These are phyloP conservation scores for Salvia hispanica DNA, from an alignment of 257 asterid genomes.

Conservation along the genomic window DNA sequence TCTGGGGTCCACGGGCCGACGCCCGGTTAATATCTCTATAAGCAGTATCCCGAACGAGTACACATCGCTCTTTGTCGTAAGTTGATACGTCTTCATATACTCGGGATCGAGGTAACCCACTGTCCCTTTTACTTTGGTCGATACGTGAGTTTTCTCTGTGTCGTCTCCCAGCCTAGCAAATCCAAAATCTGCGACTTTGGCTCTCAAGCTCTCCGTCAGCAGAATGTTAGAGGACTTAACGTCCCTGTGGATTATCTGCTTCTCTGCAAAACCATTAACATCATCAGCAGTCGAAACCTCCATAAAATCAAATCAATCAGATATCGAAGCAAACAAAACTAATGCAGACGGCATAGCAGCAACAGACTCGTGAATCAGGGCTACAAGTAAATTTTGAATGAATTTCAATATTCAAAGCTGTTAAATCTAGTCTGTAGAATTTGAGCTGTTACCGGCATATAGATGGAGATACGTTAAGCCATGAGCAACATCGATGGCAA, in stretches of 20 bases:
- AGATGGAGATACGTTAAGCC: conserved; percentile 93
- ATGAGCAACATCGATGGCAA: conserved; percentile 88
- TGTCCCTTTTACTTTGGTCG: conserved; percentile 95
- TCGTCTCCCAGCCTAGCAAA: conserved; percentile 91
- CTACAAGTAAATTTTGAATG: too few relatives aligned
- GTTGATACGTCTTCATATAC: conserved; percentile 89
- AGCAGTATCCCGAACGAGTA: conserved; percentile 89
- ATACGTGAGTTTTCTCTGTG: conserved; percentile 72
- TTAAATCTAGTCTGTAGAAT: conserved; percentile 19
- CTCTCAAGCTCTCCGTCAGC: conserved; percentile 85
- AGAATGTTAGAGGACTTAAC: conserved; percentile 95
- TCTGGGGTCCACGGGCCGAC: conserved; percentile 89
- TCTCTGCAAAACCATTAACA: conserved; percentile 53
- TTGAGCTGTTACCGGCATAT: conserved; percentile 69
- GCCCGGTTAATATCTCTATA: conserved; percentile 84
- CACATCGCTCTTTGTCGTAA: conserved; percentile 88
- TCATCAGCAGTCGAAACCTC: background rate
- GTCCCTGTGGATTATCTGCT: conserved; percentile 98
- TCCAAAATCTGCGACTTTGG: conserved; percentile 97
- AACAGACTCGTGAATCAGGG: too few relatives aligned
- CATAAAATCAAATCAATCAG: background rate
- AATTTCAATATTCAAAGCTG: too few relatives aligned
- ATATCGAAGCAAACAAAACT: too few relatives aligned
- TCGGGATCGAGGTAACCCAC: conserved; percentile 98
- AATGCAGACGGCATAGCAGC: too few relatives aligned